A percentile compares a stretch with the other conserved stretches of the same genome.
Evolutionary conservation across 2,329 filamentous ascomycete genomes (phyloP).

Genomic region (Fusarium robinianum): DNA sequence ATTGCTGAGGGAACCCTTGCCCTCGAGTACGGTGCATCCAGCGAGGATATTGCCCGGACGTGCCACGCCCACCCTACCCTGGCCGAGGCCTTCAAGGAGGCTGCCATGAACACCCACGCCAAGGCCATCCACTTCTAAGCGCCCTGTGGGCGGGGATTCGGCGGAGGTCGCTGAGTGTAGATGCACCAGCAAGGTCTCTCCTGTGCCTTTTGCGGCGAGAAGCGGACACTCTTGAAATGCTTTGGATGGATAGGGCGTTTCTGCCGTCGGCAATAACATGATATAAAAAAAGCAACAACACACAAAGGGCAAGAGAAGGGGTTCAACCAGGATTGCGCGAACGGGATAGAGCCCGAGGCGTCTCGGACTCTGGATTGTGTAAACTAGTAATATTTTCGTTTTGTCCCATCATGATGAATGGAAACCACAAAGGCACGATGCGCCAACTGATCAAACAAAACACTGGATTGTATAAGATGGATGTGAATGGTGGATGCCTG

Average conservation of each 20-base stretch:
- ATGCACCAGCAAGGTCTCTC: constrained; percentile 18
- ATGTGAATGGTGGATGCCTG: neutral
- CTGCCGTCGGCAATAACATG: constrained; percentile 21
- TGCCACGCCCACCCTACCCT: constrained; percentile 97
- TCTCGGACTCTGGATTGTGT: constrained; percentile 36
- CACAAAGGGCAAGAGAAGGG: constrained; percentile 30
- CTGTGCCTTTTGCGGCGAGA: constrained; percentile 19
- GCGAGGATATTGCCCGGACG: constrained; percentile 91
- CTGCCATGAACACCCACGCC: constrained; percentile 94
- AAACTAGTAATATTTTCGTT: constrained; percentile 40
- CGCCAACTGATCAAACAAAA: constrained; percentile 14
- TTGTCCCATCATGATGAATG: constrained; percentile 39
- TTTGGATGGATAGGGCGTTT: constrained; percentile 22
- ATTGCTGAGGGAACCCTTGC: constrained; percentile 96
- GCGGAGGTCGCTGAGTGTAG: constrained; percentile 15
- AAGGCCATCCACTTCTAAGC: constrained; percentile 93
- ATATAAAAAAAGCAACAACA: constrained; percentile 19
- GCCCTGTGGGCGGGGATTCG: constrained; percentile 8
- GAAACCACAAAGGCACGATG: constrained; percentile 25
- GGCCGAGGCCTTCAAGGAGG: constrained; percentile 98
- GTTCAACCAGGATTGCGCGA: constrained; percentile 26
- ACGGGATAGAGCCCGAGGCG: constrained; percentile 31
- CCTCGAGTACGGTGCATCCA: constrained; percentile 93
- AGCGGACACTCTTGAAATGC: constrained; percentile 23
- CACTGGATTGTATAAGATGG: constrained; percentile 1